Evolutionary conservation across 352 stramenopile species (phyloP).

Genomic region (Phytophthora foliorum): DNA sequence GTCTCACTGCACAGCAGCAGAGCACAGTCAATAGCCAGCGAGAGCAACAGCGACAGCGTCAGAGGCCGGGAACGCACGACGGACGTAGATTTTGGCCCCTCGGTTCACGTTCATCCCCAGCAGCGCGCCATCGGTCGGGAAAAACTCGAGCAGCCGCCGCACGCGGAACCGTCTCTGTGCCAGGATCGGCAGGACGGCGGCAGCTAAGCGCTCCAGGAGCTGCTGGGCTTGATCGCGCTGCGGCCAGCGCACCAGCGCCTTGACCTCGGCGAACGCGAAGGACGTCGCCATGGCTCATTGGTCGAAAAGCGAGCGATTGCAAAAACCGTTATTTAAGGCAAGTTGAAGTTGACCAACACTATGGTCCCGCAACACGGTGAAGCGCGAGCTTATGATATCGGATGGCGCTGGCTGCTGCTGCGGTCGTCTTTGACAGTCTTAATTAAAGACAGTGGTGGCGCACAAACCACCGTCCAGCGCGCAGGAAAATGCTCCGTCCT

Average conservation of each 20-base stretch:
- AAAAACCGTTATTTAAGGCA: slow-evolving; percentile 4
- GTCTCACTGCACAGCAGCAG: slow-evolving; percentile 21
- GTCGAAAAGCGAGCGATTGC: not conserved
- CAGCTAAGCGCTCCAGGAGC: slow-evolving; percentile 60
- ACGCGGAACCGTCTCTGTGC: slow-evolving; percentile 64
- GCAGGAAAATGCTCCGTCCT: too few relatives aligned
- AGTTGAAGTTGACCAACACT: too few relatives aligned
- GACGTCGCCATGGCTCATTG: slow-evolving; percentile 29
- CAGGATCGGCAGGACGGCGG: slow-evolving; percentile 67
- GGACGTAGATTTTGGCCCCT: slow-evolving; percentile 77
- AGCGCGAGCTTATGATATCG: too few relatives aligned
- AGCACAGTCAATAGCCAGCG: not conserved
- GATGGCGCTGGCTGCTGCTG: too few relatives aligned
- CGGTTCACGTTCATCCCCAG: slow-evolving; percentile 88
- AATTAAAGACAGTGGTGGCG: too few relatives aligned
- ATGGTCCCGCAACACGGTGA: too few relatives aligned
- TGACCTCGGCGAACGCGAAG: slow-evolving; percentile 47
- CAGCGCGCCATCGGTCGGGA: slow-evolving; percentile 62
- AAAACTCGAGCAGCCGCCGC: slow-evolving; percentile 69
- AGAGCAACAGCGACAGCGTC: not conserved
- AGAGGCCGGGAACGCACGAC: slow-evolving; percentile 38
- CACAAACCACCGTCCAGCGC: too few relatives aligned
- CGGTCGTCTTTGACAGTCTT: too few relatives aligned
- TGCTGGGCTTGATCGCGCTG: slow-evolving; percentile 46
- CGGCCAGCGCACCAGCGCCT: slow-evolving; percentile 52